Evolutionary conservation across 2,329 filamentous ascomycete genomes (phyloP).

Genomic region (Fulvia fulva): DNA sequence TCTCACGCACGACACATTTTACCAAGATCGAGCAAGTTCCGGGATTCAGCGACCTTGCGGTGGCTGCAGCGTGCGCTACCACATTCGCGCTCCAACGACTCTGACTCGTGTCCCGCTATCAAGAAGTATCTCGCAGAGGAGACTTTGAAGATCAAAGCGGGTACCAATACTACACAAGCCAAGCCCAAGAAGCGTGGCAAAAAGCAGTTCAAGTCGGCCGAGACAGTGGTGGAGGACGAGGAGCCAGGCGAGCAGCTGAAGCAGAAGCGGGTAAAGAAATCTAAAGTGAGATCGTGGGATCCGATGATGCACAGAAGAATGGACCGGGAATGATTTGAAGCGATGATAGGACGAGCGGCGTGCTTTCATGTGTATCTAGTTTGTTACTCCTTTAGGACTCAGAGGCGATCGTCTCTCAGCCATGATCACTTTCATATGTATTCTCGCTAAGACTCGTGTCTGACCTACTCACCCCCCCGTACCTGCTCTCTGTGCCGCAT

Average conservation of each 20-base stretch:
- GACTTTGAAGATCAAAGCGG: background rate
- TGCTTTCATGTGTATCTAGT: too few species aligned
- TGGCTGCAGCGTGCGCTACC: background rate
- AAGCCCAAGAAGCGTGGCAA: background rate
- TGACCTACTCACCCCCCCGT: background rate
- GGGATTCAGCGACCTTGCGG: background rate
- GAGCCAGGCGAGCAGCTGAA: background rate
- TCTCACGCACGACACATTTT: background rate
- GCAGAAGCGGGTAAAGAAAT: background rate
- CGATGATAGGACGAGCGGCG: too few species aligned
- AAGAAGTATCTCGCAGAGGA: background rate
- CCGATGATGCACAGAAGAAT: too few species aligned
- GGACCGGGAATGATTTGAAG: background rate
- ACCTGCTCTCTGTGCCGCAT: background rate
- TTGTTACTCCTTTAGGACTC: too few species aligned
- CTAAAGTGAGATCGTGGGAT: too few species aligned
- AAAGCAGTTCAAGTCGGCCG: background rate
- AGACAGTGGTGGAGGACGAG: background rate
- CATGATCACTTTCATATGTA: background rate
- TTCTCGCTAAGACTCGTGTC: background rate
- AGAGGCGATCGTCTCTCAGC: background rate
- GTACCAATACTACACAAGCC: background rate
- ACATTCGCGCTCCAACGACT: background rate
- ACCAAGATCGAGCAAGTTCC: slow-evolving; percentile 1
- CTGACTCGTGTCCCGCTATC: background rate